Evolutionary conservation across 352 stramenopile genomes (phyloP).

Genomic region (Phytophthora palmivora): DNA sequence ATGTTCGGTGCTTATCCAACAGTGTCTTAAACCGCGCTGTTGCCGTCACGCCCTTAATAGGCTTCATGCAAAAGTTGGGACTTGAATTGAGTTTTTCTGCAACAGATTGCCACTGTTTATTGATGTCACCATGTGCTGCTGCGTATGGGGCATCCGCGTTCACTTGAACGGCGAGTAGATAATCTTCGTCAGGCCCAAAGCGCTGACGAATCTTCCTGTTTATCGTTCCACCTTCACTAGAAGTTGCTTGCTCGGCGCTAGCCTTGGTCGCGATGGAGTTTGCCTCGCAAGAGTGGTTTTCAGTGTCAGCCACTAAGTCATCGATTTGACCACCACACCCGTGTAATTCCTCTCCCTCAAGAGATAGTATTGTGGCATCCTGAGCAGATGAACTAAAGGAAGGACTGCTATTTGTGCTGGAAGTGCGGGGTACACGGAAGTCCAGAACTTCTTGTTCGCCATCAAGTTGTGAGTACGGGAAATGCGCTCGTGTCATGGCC

Average conservation of each 20-base stretch:
- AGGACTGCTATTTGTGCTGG: too few relatives aligned
- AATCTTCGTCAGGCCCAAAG: constrained; percentile 14
- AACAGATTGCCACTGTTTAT: constrained; percentile 6
- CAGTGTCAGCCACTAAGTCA: too few relatives aligned
- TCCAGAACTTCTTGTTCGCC: too few relatives aligned
- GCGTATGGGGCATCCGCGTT: constrained; percentile 5
- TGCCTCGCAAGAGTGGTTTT: too few relatives aligned
- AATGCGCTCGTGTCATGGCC: too few relatives aligned
- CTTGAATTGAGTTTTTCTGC: constrained; percentile 11
- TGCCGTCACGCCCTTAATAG: constrained; percentile 6
- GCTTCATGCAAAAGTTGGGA: constrained; percentile 12
- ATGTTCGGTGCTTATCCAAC: background rate
- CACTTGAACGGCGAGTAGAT: constrained; percentile 19
- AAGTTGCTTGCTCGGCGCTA: too few relatives aligned
- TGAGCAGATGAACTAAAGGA: too few relatives aligned
- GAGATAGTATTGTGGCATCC: too few relatives aligned
- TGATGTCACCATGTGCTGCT: background rate
- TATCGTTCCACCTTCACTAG: background rate
- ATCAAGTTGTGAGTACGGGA: too few relatives aligned
- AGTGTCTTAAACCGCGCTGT: constrained; percentile 13
- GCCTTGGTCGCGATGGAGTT: background rate
- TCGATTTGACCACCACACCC: too few relatives aligned
- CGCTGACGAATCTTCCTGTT: constrained; percentile 9
- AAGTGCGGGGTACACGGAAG: too few relatives aligned
- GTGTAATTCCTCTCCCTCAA: too few relatives aligned